Evolutionary conservation across 2,329 filamentous ascomycete species (phyloP).

Genomic region (Reticulascus tulasneorum): DNA sequence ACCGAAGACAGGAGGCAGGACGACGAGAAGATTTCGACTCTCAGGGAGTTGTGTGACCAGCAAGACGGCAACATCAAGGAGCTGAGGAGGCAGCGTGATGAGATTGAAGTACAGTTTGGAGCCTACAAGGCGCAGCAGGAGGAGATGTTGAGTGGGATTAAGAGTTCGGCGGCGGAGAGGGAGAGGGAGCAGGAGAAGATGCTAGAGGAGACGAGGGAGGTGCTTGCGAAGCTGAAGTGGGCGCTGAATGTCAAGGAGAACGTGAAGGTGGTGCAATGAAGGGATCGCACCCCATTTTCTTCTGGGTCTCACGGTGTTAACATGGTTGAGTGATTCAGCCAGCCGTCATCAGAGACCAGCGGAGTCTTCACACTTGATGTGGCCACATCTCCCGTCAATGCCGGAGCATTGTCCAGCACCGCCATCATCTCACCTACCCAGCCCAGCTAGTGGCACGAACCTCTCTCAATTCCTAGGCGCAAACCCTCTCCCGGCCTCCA

Average conservation of each 20-base stretch:
- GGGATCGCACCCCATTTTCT: neutral
- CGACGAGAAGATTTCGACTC: conserved; percentile 58
- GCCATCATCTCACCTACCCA: neutral
- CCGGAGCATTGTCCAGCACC: neutral
- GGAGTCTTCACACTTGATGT: too few species aligned
- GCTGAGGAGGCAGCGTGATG: conserved; percentile 57
- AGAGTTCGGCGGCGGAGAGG: conserved; percentile 49
- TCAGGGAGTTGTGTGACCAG: conserved; percentile 69
- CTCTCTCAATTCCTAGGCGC: too few species aligned
- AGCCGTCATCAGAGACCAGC: too few species aligned
- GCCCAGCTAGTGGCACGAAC: neutral
- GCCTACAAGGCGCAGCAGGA: conserved; percentile 63
- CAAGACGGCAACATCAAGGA: conserved; percentile 65
- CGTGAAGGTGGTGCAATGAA: conserved; percentile 47
- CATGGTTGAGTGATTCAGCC: too few species aligned
- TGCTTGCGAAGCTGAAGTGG: conserved; percentile 69
- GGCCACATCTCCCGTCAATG: neutral
- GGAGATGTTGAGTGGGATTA: conserved; percentile 55
- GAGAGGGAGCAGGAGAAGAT: conserved; percentile 59
- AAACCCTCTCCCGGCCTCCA: neutral
- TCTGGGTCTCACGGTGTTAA: too few species aligned
- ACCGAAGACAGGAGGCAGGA: conserved; percentile 54
- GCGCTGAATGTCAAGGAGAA: conserved; percentile 64
- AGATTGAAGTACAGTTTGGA: conserved; percentile 57
- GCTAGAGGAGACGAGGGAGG: conserved; percentile 54